Evolutionary conservation across 371 early-diverging fungal genomes (phyloP).

Genomic region (Apophysomyces trapeziformis): DNA sequence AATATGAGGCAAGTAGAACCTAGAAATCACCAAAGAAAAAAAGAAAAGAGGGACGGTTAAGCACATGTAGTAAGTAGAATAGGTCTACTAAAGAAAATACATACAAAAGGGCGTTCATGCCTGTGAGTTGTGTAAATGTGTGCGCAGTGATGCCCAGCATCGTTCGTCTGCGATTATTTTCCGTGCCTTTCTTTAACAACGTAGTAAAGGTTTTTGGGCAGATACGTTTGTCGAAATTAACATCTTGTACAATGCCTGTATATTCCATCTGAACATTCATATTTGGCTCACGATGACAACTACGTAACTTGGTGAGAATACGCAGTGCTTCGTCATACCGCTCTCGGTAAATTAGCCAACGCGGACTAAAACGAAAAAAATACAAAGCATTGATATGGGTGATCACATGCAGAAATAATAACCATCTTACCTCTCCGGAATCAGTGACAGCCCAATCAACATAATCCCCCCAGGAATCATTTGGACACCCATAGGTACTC

Average conservation of each 20-base stretch:
- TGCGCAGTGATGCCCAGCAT: constrained; percentile 75
- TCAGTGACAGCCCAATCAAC: constrained; percentile 61
- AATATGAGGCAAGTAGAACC: constrained; percentile 34
- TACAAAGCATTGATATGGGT: neutral
- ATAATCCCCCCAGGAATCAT: constrained; percentile 72
- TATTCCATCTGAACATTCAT: constrained; percentile 54
- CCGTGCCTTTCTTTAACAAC: constrained; percentile 52
- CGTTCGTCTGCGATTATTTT: constrained; percentile 60
- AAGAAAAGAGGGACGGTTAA: too few species aligned
- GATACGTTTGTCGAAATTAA: constrained; percentile 63
- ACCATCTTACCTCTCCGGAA: constrained; percentile 60
- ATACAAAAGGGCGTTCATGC: constrained; percentile 78
- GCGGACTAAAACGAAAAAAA: constrained; percentile 63
- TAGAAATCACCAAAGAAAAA: too few species aligned
- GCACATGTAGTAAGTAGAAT: constrained; percentile 44
- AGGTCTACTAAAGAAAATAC: neutral
- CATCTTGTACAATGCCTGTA: constrained; percentile 72
- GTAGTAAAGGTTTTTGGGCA: constrained; percentile 54
- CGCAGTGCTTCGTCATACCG: constrained; percentile 72
- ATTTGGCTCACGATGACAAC: constrained; percentile 14
- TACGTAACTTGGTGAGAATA: constrained; percentile 74
- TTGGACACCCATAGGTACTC: constrained; percentile 77
- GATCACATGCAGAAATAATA: neutral
- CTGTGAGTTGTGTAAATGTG: constrained; percentile 75
- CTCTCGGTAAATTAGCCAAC: constrained; percentile 79